Evolutionary conservation across 176 grass and related monocot genomes (phyloP), one percentile per base, ranked within the genome.

Genomic region (Phoenix dactylifera): DNA sequence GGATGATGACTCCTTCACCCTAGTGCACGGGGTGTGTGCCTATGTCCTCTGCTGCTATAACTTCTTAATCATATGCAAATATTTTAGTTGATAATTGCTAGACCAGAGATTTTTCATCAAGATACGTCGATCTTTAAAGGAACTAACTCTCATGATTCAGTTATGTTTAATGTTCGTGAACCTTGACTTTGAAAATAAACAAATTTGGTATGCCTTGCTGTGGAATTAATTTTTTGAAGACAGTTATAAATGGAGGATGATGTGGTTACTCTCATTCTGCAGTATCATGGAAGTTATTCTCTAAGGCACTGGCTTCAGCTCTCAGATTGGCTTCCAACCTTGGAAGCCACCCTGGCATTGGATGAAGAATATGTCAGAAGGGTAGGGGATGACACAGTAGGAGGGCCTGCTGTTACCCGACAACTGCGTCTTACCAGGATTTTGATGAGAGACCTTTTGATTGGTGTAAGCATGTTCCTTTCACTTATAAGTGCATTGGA

Each of bases 371-470:
- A 80, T 71, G 80, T 80, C 56, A 87, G 92, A 59, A 83, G 87
- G 59, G 81, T 97, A 17, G 92, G 92, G 39, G 92, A 97, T 72
- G 86, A 88, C 59, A 80, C 83, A 14, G 73, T 84, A 63, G 87
- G 92, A 69, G 87, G 87, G 35, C 87, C 92, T 60, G 84, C 83
- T 75, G 78, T 97, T 52, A 88, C 84, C 30, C 78, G 87, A 29
- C 87, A 91, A 49, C 69, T 88, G 28, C 80, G 92, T 18, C 51
- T 91, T 58, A 97, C 80, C 22, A 85, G 87, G 72, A 88, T 97
- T 85, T 66, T 97, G 80, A 97, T 97, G 92, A 86, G 87, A 74
- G 84, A 97, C 76, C 83, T 97, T 77, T 76, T 97, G 63, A 97
- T 97, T 85, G 92, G 78, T 78, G 92, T 97, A 88, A 79, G 72